Conservation (phyloP, 768 basidiomycete genomes). For the Strobilomyces echinocephalus region DNA sequence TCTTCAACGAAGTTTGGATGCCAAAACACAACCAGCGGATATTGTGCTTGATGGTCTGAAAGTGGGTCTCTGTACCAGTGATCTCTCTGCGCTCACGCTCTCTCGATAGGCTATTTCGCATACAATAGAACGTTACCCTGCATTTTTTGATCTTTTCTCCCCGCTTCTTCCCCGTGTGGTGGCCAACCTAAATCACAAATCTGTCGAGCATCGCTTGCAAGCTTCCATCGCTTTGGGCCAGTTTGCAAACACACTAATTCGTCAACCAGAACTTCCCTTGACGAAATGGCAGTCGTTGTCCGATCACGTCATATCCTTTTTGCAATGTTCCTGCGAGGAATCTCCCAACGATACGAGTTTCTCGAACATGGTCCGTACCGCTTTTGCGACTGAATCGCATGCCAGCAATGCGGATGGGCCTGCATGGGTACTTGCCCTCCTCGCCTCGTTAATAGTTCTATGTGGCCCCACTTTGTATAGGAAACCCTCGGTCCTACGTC, state of each 20-base stretch:
- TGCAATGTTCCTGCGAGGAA: constrained; percentile 15
- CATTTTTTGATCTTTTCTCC: constrained; percentile 15
- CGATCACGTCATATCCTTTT: constrained; percentile 23
- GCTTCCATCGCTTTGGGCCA: constrained; percentile 21
- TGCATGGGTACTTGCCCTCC: constrained; percentile 41
- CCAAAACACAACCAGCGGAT: constrained; percentile 15
- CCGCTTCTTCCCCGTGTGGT: constrained; percentile 23
- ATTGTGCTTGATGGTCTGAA: constrained; percentile 26
- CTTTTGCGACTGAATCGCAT: constrained; percentile 24
- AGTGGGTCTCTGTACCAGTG: constrained; percentile 11
- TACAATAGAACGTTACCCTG: constrained; percentile 16
- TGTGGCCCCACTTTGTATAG: constrained; percentile 41
- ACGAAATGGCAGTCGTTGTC: constrained; percentile 25
- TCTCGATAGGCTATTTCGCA: constrained; percentile 22
- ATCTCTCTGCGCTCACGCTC: constrained; percentile 4
- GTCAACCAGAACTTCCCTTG: constrained; percentile 30
- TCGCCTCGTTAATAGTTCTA: constrained; percentile 46
- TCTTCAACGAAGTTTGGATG: constrained; percentile 35
- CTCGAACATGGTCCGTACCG: constrained; percentile 22
- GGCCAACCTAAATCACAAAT: constrained; percentile 9
- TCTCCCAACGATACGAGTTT: constrained; percentile 18
- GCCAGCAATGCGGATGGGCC: constrained; percentile 27
- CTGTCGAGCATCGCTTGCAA: constrained; percentile 17
- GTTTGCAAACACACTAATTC: constrained; percentile 27
- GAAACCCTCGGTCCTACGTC: constrained; percentile 35